Evolutionary conservation across 2,329 filamentous ascomycete species (phyloP).

Genomic region (Cladobotryum protrusum): DNA sequence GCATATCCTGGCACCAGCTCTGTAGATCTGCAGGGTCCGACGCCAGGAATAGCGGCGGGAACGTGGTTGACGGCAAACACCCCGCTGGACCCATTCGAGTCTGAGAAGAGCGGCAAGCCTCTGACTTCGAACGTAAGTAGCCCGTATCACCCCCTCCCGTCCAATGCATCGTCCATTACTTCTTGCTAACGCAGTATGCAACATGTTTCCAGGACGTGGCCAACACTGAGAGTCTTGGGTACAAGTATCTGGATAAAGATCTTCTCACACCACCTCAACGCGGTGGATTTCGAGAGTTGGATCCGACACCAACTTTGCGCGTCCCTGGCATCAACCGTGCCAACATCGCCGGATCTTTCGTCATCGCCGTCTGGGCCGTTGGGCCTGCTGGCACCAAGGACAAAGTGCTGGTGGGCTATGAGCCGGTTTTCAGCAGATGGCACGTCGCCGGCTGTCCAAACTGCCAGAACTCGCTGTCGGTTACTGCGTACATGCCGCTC

Average conservation of each 20-base stretch:
- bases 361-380: conserved; percentile 14
- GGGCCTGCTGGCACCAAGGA: background rate
- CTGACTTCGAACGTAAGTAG: conserved; percentile 2
- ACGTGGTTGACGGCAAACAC: conserved; percentile 10
- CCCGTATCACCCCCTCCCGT: too few relatives aligned
- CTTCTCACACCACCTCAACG: too few relatives aligned
- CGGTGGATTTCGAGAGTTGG: too few relatives aligned
- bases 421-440: conserved; percentile 21
- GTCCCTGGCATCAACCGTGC: conserved; percentile 16
- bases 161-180: background rate
- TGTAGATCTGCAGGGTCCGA: conserved; percentile 7
- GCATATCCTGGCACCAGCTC: conserved; percentile 13
- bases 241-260: background rate
- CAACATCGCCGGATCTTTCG: conserved; percentile 18
- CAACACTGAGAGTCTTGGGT: conserved; percentile 7
- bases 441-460: conserved; percentile 19
- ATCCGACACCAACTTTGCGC: background rate
- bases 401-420: conserved; percentile 6
- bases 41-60: conserved; percentile 3
- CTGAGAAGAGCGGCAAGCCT: background rate
- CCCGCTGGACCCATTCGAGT: conserved; percentile 13
- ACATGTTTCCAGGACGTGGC: background rate
- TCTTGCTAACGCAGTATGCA: background rate
- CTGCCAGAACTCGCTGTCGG: conserved; percentile 14
- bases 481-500: too few relatives aligned